phyloP scores from a whole-genome alignment of 495 filamentous ascomycete genomes.

The Pyrenula aspistea region DNA sequence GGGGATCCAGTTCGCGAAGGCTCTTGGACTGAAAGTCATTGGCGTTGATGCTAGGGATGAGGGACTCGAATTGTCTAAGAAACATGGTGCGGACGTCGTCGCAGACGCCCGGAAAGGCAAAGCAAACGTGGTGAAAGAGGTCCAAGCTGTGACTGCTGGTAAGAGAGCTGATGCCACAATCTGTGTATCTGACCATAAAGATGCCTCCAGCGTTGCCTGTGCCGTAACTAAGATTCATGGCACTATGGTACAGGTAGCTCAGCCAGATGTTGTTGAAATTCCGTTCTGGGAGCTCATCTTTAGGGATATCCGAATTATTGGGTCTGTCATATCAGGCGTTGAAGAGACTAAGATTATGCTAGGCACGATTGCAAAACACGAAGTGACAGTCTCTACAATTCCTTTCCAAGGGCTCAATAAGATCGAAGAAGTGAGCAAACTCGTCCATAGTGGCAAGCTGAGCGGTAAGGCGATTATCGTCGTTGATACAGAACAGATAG shows the following conservation, averaged over 20 bases:
- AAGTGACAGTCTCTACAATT: constrained; percentile 35
- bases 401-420: constrained; percentile 38
- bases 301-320: constrained; percentile 38
- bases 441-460: constrained; percentile 36
- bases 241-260: constrained; percentile 37
- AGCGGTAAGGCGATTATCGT: constrained; percentile 41
- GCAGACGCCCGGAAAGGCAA: constrained; percentile 37
- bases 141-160: constrained; percentile 31
- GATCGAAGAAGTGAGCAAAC: constrained; percentile 31
- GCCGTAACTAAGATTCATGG: constrained; percentile 45
- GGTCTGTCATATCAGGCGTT: constrained; percentile 31
- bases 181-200: constrained; percentile 27
- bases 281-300: constrained; percentile 43
- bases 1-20: constrained; percentile 41
- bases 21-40: constrained; percentile 35
- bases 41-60: constrained; percentile 45
- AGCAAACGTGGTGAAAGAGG: constrained; percentile 27
- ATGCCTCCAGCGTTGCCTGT: no score
- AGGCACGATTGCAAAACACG: constrained; percentile 30
- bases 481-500: no score
- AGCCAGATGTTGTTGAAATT: constrained; percentile 32
- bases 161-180: constrained; percentile 32
- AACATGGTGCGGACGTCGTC: constrained; percentile 34
- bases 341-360: constrained; percentile 37
- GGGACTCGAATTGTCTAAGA: constrained; percentile 29